Evolutionary conservation across 2,329 filamentous ascomycete species (phyloP).

Genomic region (Monilinia fructigena): DNA sequence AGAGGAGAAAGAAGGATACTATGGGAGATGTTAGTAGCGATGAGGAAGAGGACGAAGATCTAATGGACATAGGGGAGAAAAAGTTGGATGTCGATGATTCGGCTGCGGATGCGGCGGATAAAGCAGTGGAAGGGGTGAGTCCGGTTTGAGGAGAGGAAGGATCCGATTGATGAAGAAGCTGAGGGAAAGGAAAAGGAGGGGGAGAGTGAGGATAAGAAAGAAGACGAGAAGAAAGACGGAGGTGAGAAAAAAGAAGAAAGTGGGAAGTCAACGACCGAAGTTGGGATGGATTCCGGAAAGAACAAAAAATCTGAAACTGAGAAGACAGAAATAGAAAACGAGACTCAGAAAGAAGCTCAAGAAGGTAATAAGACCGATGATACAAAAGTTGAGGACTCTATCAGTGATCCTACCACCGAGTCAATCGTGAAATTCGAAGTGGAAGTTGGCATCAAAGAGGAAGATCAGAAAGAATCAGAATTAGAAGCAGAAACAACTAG

Average conservation of each 20-base stretch:
- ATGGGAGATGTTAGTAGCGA: conserved; percentile 48
- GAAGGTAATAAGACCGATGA: not conserved
- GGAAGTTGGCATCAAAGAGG: not conserved
- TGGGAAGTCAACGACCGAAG: too few relatives aligned
- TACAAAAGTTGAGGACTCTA: not conserved
- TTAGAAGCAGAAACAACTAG: not conserved
- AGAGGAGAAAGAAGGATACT: conserved; percentile 40
- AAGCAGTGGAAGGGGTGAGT: conserved; percentile 10
- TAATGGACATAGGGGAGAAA: conserved; percentile 23
- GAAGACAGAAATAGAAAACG: not conserved
- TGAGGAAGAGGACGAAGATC: conserved; percentile 24
- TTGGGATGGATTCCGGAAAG: not conserved
- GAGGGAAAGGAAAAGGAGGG: not conserved
- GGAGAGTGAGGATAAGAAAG: not conserved
- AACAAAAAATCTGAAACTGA: not conserved
- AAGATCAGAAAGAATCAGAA: not conserved
- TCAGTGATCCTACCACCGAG: not conserved
- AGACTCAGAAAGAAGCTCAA: not conserved
- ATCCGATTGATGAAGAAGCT: not conserved
- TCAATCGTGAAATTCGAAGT: conserved; percentile 6
- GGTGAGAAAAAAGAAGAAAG: not conserved
- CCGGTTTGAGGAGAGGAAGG: conserved; percentile 3
- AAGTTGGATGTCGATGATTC: conserved; percentile 25
- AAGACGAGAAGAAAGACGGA: not conserved
- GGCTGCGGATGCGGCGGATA: conserved; percentile 22